Conservation (phyloP, 2,329 filamentous ascomycete species). For the Aspergillus sp. region DNA sequence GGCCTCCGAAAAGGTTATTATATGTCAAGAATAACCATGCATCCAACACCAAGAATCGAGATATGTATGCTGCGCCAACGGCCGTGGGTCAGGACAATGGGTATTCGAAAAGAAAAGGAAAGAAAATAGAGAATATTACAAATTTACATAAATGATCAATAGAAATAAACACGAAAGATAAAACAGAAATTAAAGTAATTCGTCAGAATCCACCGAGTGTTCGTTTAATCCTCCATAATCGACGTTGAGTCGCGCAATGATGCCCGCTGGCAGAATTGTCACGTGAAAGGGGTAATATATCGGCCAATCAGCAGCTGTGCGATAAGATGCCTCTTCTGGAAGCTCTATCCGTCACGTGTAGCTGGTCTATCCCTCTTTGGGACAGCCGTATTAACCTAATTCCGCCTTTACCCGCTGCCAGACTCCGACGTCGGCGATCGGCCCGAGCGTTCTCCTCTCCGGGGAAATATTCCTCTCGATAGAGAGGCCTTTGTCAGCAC, state of each 20-base stretch:
- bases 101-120: not conserved
- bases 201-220: not conserved
- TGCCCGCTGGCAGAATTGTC: not conserved
- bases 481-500: not conserved
- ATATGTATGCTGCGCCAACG: not conserved
- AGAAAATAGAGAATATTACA: not conserved
- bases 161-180: not conserved
- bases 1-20: not conserved
- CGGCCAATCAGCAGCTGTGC: not conserved
- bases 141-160: not conserved
- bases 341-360: not conserved
- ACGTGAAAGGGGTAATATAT: conserved; percentile 1
- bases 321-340: not conserved
- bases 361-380: not conserved
- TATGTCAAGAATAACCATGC: not conserved
- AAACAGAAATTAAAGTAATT: not conserved
- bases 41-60: not conserved
- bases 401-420: not conserved
- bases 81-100: not conserved
- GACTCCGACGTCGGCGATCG: conserved; percentile 4
- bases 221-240: not conserved
- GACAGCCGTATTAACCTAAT: conserved; percentile 3
- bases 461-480: not conserved
- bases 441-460: not conserved
- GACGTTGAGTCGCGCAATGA: not conserved